These are phyloP conservation scores for Kwoniella mangroviensis DNA, from an alignment of 768 basidiomycete species.

Conservation along the genomic window DNA sequence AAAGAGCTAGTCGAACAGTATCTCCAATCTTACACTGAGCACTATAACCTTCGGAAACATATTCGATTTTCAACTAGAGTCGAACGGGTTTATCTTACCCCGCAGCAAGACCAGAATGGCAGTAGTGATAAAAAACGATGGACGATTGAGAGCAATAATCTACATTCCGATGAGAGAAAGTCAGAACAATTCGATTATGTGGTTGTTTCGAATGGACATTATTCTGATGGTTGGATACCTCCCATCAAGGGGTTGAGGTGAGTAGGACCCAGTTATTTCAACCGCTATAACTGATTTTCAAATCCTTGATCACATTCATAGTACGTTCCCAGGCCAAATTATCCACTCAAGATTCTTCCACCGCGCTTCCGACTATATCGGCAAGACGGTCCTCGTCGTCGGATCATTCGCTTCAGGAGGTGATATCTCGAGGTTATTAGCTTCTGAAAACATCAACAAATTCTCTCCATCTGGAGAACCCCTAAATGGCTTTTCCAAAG, in stretches of 20 bases:
- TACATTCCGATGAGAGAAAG: neutral
- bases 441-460: conserved; percentile 26
- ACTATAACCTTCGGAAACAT: conserved; percentile 67
- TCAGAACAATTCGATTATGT: conserved; percentile 54
- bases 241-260: conserved; percentile 48
- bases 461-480: conserved; percentile 15
- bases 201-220: conserved; percentile 57
- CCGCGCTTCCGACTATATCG: conserved; percentile 40
- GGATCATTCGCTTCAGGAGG: conserved; percentile 59
- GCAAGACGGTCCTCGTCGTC: conserved; percentile 57
- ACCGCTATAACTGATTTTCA: no score
- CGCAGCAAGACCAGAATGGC: neutral
- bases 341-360: conserved; percentile 58
- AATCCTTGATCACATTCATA: conserved; percentile 12
- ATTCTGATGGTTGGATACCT: conserved; percentile 56
- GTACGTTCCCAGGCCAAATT: conserved; percentile 51
- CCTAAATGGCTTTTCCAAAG: conserved; percentile 5
- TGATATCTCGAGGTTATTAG: conserved; percentile 54
- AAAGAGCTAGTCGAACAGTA: conserved; percentile 66
- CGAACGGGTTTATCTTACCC: conserved; percentile 36
- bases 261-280: conserved; percentile 9
- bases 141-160: conserved; percentile 31
- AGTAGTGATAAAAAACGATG: conserved; percentile 23
- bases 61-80: conserved; percentile 72
- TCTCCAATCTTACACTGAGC: conserved; percentile 68